Conservation (phyloP, 768 basidiomycete genomes). For the Boletus sp. region DNA sequence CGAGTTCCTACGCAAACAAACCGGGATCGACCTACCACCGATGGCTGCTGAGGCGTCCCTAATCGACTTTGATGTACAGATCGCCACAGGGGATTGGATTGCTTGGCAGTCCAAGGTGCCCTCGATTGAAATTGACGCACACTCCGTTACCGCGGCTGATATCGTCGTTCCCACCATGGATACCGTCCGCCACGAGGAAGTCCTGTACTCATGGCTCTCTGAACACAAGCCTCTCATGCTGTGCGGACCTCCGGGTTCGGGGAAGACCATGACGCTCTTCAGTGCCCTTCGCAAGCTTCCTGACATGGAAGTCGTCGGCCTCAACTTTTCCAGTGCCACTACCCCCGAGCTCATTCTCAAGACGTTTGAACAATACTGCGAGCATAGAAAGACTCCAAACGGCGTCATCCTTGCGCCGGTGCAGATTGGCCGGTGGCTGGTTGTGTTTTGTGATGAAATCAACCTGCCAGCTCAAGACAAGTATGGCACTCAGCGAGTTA, state of each 20-base stretch:
- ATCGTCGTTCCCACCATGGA: conserved; percentile 98
- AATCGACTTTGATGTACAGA: conserved; percentile 93
- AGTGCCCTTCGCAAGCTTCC: conserved; percentile 96
- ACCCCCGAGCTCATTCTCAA: conserved; percentile 97
- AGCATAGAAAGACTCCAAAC: conserved; percentile 97
- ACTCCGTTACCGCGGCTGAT: conserved; percentile 92
- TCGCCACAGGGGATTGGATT: conserved; percentile 81
- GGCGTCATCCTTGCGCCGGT: conserved; percentile 93
- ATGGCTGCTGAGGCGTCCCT: conserved; percentile 75
- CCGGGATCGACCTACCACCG: conserved; percentile 85
- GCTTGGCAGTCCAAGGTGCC: conserved; percentile 93
- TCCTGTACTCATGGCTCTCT: conserved; percentile 96
- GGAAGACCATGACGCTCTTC: conserved; percentile 99
- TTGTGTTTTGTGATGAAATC: conserved; percentile 99
- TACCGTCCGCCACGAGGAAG: conserved; percentile 97
- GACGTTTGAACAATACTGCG: conserved; percentile 99
- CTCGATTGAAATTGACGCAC: conserved; percentile 93
- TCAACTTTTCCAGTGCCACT: conserved; percentile 99
- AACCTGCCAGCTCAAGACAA: conserved; percentile 96
- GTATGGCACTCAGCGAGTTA: conserved; percentile 97
- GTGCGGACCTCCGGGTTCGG: conserved; percentile 98
- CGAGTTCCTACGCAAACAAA: conserved; percentile 77
- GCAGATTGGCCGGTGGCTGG: conserved; percentile 96
- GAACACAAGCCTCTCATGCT: conserved; percentile 98
- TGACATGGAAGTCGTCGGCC: conserved; percentile 97